A percentile compares a stretch with the other conserved stretches of the same genome.
These are phyloP conservation scores for Colletotrichum costaricense DNA, from an alignment of 2,329 filamentous ascomycete genomes.

Conservation along the genomic window DNA sequence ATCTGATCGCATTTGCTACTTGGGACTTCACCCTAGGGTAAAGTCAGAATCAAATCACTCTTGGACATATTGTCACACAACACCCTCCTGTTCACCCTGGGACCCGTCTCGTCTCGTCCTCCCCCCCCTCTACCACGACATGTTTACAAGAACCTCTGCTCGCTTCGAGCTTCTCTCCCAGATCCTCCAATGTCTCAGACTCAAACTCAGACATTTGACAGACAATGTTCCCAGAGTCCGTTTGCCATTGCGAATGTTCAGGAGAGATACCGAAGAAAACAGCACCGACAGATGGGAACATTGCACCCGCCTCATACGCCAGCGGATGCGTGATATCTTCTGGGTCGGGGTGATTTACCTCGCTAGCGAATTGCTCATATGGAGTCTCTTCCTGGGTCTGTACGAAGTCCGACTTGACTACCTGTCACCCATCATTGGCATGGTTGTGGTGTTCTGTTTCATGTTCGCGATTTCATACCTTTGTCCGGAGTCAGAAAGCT, in stretches of 20 bases:
- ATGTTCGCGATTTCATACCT: constrained; percentile 44
- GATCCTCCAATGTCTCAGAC: constrained; percentile 43
- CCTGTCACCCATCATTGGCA: constrained; percentile 60
- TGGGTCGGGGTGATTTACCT: constrained; percentile 52
- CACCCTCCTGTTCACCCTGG: not conserved
- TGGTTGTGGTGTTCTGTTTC: constrained; percentile 52
- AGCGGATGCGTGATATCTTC: constrained; percentile 41
- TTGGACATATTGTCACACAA: constrained; percentile 1
- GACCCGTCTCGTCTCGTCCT: not conserved
- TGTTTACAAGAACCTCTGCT: constrained; percentile 9
- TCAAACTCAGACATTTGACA: constrained; percentile 34
- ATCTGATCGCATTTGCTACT: not conserved
- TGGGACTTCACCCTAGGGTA: not conserved
- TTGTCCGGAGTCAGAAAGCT: constrained; percentile 36
- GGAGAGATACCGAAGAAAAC: not conserved
- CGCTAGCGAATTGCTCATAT: constrained; percentile 57
- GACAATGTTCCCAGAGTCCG: constrained; percentile 8
- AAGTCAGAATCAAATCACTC: not conserved
- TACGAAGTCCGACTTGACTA: constrained; percentile 50
- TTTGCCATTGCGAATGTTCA: constrained; percentile 21
- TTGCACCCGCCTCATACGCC: not conserved
- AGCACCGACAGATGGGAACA: not conserved
- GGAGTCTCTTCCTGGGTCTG: constrained; percentile 52
- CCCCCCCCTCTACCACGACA: not conserved
- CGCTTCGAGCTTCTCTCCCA: constrained; percentile 17